Evolutionary conservation across 768 basidiomycete species (phyloP), one percentile per base, ranked within the genome.

Genomic region (Lactarius psammicola): DNA sequence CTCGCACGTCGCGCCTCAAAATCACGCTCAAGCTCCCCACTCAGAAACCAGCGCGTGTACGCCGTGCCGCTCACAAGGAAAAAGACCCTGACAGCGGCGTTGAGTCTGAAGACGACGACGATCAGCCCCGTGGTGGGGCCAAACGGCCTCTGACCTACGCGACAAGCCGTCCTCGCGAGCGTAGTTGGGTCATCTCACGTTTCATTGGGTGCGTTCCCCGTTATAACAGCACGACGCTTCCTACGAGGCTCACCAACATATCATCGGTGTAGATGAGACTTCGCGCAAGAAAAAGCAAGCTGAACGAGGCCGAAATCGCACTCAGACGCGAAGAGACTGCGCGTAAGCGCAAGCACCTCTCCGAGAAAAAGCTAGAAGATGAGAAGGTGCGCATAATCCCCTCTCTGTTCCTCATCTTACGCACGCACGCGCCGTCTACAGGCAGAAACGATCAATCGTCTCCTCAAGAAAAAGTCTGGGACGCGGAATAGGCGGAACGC

Each of bases 381-480:
- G 92, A 93, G 75, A 92, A 91, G 84, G 92, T 87, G 62, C 59
- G 73, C 69, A 17, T 31, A 17, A 38, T 5, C 36, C 6, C 40
- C 34, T 40, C 13, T n/a, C 23, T 57, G 40, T 44, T 64, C 13
- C 15, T 34, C 46, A 36, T 26, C 54, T 18, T 15, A 42, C 26
- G 11, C 1, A 64, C 20, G 13, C 1, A 62, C 11, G 1, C 28
- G 4, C 59, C 20, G 2, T 5, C 26, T 15, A 23, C 70, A 93
- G 90, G 86, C 86, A 28, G 93, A 94, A 71, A 94, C 93, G 0
- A 94, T 95, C 74, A 94, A 94, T 71, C 87, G 93, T 31, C 81
- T 95, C 17, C 82, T 95, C 59, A 92, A 92, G 74, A 94, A 94
- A 75, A 91, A 92, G 72, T 86, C 87, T 20, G 83, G 87, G 11